Conservation (phyloP, 352 stramenopile genomes). For the Blastocystis sp. region DNA sequence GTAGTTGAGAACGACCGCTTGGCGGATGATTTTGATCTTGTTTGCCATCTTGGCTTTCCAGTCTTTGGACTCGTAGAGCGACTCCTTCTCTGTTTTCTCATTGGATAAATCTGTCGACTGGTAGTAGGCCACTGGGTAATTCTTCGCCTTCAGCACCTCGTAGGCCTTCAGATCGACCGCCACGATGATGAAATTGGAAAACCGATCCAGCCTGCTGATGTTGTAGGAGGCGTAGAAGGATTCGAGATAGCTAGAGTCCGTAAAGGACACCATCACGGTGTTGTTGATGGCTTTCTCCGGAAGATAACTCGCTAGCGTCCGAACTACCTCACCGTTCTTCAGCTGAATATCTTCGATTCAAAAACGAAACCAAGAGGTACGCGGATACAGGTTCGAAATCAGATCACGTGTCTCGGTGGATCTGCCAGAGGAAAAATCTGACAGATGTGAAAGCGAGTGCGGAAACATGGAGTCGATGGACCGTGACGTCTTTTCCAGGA, state of each 20-base stretch:
- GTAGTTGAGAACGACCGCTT: slow-evolving; percentile 4
- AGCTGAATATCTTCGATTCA: neutral
- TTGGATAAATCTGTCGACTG: neutral
- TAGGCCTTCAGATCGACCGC: slow-evolving; percentile 22
- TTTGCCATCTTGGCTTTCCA: slow-evolving; percentile 12
- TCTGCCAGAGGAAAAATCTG: too few relatives aligned
- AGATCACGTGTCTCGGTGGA: neutral
- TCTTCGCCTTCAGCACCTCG: neutral
- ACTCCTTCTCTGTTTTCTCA: neutral
- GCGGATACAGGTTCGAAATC: neutral
- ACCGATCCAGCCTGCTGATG: neutral
- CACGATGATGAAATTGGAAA: slow-evolving; percentile 26
- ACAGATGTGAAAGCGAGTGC: too few relatives aligned
- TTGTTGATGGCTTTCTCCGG: neutral
- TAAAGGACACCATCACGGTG: slow-evolving; percentile 44
- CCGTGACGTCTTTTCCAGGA: too few relatives aligned
- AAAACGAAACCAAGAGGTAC: neutral
- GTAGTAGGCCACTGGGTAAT: slow-evolving; percentile 32
- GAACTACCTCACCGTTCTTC: neutral
- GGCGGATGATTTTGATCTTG: slow-evolving; percentile 30
- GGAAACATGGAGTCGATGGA: too few relatives aligned
- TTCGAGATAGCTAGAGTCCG: slow-evolving; percentile 28
- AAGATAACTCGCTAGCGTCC: neutral
- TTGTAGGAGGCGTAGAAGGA: slow-evolving; percentile 31
- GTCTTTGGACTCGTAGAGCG: neutral